Evolutionary conservation across 202 grass and related monocot genomes (phyloP).

Genomic region (Dendrocalamus latiflorus): DNA sequence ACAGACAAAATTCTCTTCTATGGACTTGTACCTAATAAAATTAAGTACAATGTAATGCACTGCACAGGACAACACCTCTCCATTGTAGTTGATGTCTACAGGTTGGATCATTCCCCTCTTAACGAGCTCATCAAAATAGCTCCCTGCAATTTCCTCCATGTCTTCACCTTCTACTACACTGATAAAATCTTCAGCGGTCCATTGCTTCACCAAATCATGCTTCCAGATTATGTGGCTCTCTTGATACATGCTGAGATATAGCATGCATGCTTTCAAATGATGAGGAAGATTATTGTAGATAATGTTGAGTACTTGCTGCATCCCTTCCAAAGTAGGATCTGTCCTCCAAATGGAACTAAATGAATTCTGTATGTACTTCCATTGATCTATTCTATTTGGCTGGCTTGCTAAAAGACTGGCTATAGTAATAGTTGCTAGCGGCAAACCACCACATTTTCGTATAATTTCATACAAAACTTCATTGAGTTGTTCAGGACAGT

Average conservation of each 20-base stretch:
- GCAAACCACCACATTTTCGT: not conserved
- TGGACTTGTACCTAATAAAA: conserved; percentile 13
- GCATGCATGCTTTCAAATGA: conserved; percentile 16
- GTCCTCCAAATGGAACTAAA: not conserved
- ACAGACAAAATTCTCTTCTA: conserved; percentile 10
- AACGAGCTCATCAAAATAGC: too few relatives aligned
- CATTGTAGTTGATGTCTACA: not conserved
- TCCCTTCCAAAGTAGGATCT: not conserved
- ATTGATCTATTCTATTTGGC: too few relatives aligned
- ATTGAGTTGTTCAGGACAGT: not conserved
- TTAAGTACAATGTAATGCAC: conserved; percentile 29
- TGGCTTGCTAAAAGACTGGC: not conserved
- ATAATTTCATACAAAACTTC: not conserved
- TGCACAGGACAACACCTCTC: not conserved
- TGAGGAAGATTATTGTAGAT: conserved; percentile 19
- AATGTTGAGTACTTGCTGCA: conserved; percentile 9
- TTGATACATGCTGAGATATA: too few relatives aligned
- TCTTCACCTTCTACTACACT: too few relatives aligned
- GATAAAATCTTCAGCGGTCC: too few relatives aligned
- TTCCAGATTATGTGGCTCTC: too few relatives aligned
- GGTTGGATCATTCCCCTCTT: conserved; percentile 31
- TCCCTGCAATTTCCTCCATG: too few relatives aligned
- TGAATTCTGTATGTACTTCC: too few relatives aligned
- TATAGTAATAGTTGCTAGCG: not conserved
- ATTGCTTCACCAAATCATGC: too few relatives aligned